Conservation (phyloP, 768 basidiomycete genomes). For the Mycena chlorophos region DNA sequence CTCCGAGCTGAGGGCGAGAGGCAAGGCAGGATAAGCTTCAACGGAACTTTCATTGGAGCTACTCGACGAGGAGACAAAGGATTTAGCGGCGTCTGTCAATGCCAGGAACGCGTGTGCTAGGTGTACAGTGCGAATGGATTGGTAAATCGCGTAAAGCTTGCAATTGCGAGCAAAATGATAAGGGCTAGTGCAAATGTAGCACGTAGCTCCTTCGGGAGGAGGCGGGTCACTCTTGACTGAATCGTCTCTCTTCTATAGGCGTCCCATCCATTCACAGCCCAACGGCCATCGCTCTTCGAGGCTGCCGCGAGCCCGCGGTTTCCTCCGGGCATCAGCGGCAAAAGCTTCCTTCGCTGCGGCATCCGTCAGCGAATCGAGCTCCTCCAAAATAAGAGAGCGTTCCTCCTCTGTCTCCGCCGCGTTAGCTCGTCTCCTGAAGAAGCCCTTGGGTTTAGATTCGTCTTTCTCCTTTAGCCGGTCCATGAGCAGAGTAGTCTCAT, state of each 20-base stretch:
- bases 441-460: neutral
- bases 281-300: neutral
- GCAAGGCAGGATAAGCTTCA: neutral
- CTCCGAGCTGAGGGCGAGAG: neutral
- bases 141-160: neutral
- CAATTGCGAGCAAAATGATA: neutral
- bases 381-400: too few species aligned
- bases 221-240: neutral
- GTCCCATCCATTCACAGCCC: neutral
- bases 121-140: neutral
- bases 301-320: neutral
- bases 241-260: neutral
- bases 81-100: neutral
- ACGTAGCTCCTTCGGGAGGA: neutral
- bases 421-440: neutral
- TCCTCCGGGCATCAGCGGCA: too few species aligned
- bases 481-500: neutral
- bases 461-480: neutral
- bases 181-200: neutral
- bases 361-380: too few species aligned
- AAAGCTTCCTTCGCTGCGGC: too few species aligned
- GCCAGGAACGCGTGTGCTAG: neutral
- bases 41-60: neutral
- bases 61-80: neutral
- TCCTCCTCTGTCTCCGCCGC: too few species aligned